These are phyloP conservation scores for Saxophila tyrrhenica DNA, from an alignment of 495 filamentous ascomycete genomes.

Conservation along the genomic window DNA sequence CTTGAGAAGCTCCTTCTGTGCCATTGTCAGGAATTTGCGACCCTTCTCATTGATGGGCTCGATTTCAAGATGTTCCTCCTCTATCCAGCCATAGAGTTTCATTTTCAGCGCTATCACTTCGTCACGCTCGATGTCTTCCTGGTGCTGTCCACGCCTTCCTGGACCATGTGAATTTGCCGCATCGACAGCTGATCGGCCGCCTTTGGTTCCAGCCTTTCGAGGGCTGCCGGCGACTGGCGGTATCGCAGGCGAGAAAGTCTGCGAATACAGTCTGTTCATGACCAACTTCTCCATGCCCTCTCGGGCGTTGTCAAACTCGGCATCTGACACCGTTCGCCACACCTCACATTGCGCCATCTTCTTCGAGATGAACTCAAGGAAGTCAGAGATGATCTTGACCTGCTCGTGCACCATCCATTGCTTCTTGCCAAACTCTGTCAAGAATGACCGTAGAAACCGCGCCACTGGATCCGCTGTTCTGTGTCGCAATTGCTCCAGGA, in stretches of 20 bases:
- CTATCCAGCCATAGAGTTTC: slow-evolving; percentile 89
- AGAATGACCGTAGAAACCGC: slow-evolving; percentile 85
- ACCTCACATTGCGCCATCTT: slow-evolving; percentile 99
- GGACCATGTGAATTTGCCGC: slow-evolving; percentile 58
- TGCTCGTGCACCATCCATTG: slow-evolving; percentile 99
- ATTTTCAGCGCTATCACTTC: slow-evolving; percentile 93
- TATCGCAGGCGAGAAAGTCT: slow-evolving; percentile 94
- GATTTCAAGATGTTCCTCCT: slow-evolving; percentile 91
- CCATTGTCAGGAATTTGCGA: slow-evolving; percentile 73
- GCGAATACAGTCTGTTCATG: slow-evolving; percentile 94
- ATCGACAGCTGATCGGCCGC: slow-evolving; percentile 8
- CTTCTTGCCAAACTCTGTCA: slow-evolving; percentile 89
- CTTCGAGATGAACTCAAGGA: slow-evolving; percentile 92
- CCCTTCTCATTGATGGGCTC: slow-evolving; percentile 73
- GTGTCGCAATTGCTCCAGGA: slow-evolving; percentile 88
- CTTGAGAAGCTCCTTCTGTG: slow-evolving; percentile 88
- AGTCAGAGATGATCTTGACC: slow-evolving; percentile 96
- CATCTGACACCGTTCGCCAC: slow-evolving; percentile 90
- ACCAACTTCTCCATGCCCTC: slow-evolving; percentile 99
- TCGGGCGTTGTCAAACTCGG: slow-evolving; percentile 94
- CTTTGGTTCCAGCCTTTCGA: slow-evolving; percentile 34
- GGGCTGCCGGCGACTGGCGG: slow-evolving; percentile 59
- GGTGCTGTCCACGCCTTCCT: slow-evolving; percentile 84
- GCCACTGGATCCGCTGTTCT: slow-evolving; percentile 94
- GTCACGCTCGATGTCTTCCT: slow-evolving; percentile 96